Conservation (phyloP, 768 basidiomycete genomes). For the Dioszegia crocea region DNA sequence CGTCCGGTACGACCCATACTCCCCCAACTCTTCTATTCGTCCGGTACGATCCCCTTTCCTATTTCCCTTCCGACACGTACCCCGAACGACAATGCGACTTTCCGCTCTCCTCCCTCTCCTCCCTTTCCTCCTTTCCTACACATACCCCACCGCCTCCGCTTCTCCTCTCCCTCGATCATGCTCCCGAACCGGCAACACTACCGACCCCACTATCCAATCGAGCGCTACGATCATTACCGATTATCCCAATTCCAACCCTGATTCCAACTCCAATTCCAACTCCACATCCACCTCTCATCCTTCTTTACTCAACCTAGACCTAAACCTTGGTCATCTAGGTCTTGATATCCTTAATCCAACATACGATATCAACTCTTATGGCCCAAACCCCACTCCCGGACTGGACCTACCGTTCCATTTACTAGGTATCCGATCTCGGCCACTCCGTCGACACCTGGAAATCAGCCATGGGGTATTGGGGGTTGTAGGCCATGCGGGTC, state of each 20-base stretch:
- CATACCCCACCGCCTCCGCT: neutral
- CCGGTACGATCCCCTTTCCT: too few relatives aligned
- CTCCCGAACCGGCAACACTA: neutral
- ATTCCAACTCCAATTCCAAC: too few relatives aligned
- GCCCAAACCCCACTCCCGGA: neutral
- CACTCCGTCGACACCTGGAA: neutral
- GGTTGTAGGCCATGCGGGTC: neutral
- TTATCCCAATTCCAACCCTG: too few relatives aligned
- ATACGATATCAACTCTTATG: neutral
- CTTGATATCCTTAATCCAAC: neutral
- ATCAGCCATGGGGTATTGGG: neutral
- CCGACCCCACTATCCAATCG: neutral
- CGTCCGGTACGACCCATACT: neutral
- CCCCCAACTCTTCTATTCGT: too few relatives aligned
- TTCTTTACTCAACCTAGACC: neutral
- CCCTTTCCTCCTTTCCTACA: neutral
- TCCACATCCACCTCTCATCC: neutral
- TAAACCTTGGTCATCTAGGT: neutral
- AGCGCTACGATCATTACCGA: too few relatives aligned
- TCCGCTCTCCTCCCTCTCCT: constrained; percentile 1
- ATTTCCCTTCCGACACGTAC: too few relatives aligned
- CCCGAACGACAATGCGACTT: neutral
- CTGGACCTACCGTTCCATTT: neutral
- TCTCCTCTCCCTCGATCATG: neutral
- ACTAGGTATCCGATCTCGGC: neutral